Base-by-base conservation (phyloP, 1,284 basidiomycete genomes). In the Apiotrichum gracile region DNA sequence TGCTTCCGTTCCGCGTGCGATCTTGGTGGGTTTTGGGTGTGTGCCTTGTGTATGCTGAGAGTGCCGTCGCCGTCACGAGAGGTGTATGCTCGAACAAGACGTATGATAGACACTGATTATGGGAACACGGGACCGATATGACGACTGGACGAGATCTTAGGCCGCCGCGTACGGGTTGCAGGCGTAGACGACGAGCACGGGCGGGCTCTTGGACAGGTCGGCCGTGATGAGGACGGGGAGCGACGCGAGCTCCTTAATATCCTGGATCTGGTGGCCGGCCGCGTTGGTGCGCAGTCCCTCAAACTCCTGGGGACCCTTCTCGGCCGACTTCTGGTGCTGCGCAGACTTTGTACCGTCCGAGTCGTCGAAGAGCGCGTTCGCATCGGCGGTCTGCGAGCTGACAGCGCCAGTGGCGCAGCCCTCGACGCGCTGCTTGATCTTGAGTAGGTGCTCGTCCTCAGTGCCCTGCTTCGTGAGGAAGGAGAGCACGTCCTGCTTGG, bases 171-270 rank as follows among this genome's bases (percentile, higher is more conserved):
- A 65, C 64, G 31, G 31, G 31, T 69, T 52, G 65, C 70, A 68
- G 22, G 71, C 71, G 60, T 70, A 72, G 22, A 73, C 67, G 51
- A 92, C 90, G 74, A 93, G 86, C 61, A 94, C 91, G 10, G 91
- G 91, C 49, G 91, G 91, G 63, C 87, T 91, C 82, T 92, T 93
- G 61, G 88, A 90, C 64, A 94, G 77, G 73, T 96, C 91, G 34
- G 90, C 89, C 35, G 90, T 91, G 61, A 96, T 84, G 68, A 94
- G 91, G 64, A 92, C 91, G 51, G 91, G 91, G 39, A 96, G 86
- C 43, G 82, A 88, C 85, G 88, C 87, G 63, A 93, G 76, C 71
- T 94, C 91, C 65, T 81, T 84, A 67, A 97, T 88, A 66, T 92
- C 90, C 77, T 97, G 92, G 65, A 93, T 88, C 77, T 83, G 87